Conservation (phyloP, 2,329 filamentous ascomycete species). For the Alternaria conjuncta region DNA sequence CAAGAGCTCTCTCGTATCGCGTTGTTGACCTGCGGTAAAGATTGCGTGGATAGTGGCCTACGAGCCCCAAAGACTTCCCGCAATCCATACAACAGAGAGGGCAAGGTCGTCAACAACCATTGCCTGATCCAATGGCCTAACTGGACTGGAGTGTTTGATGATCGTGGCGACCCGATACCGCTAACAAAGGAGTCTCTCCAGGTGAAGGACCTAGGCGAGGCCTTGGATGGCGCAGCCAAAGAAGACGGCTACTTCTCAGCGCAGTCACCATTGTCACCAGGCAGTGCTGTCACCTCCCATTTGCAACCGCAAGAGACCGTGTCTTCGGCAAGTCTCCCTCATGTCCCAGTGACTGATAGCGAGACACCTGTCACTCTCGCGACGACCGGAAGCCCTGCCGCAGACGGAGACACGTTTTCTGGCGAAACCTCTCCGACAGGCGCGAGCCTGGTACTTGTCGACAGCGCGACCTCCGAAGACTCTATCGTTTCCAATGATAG, state of each 20-base stretch:
- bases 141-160: constrained; percentile 34
- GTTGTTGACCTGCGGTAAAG: constrained; percentile 31
- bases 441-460: constrained; percentile 84
- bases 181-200: constrained; percentile 11
- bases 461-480: constrained; percentile 61
- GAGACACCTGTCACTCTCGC: constrained; percentile 6
- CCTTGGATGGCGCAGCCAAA: neutral
- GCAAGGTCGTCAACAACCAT: constrained; percentile 24
- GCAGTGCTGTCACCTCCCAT: neutral
- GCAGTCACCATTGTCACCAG: neutral
- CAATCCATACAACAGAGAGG: constrained; percentile 22
- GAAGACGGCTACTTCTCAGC: neutral
- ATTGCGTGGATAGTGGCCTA: constrained; percentile 38
- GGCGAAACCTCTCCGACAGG: constrained; percentile 94
- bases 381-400: constrained; percentile 57
- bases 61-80: constrained; percentile 28
- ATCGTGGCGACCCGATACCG: constrained; percentile 17
- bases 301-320: neutral
- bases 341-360: neutral
- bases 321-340: neutral
- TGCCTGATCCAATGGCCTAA: constrained; percentile 35
- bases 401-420: constrained; percentile 92
- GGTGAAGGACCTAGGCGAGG: constrained; percentile 11
- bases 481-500: constrained; percentile 13
- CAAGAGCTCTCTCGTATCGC: constrained; percentile 31